Evolutionary conservation across 441 rosid genomes (phyloP).

Genomic region (Corymbia citriodora): DNA sequence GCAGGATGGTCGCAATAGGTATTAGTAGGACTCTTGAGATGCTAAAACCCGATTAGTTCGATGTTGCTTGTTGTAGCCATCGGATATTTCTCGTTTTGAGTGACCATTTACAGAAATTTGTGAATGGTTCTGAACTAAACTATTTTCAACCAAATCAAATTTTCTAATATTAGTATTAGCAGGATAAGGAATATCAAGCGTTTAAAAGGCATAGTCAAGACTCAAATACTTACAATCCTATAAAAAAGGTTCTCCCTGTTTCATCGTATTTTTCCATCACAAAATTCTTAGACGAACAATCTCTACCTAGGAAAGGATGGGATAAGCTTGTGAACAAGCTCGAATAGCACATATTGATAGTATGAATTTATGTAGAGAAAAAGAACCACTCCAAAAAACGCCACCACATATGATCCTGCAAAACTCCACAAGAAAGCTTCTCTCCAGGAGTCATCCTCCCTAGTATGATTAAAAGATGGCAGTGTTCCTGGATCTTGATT

Average conservation of each 20-base stretch:
- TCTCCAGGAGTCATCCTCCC: background rate
- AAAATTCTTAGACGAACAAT: background rate
- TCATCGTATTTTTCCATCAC: background rate
- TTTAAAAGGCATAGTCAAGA: background rate
- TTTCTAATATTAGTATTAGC: background rate
- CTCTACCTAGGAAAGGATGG: rapidly evolving
- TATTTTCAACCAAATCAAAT: background rate
- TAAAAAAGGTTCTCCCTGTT: background rate
- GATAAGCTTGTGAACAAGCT: background rate
- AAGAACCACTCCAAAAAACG: background rate
- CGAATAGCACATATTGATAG: background rate
- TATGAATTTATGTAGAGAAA: rapidly evolving
- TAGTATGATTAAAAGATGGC: background rate
- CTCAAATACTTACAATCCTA: background rate
- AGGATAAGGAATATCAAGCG: background rate
- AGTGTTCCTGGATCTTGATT: background rate
- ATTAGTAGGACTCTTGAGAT: conserved; percentile 57
- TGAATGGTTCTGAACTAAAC: background rate
- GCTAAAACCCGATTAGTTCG: conserved; percentile 63
- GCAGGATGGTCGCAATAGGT: background rate
- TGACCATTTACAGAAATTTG: background rate
- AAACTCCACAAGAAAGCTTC: background rate
- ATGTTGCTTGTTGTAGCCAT: conserved; percentile 84
- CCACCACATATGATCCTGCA: background rate
- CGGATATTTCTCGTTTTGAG: conserved; percentile 63